Conservation (phyloP, 495 filamentous ascomycete genomes). For the Talaromyces nanjingensis region DNA sequence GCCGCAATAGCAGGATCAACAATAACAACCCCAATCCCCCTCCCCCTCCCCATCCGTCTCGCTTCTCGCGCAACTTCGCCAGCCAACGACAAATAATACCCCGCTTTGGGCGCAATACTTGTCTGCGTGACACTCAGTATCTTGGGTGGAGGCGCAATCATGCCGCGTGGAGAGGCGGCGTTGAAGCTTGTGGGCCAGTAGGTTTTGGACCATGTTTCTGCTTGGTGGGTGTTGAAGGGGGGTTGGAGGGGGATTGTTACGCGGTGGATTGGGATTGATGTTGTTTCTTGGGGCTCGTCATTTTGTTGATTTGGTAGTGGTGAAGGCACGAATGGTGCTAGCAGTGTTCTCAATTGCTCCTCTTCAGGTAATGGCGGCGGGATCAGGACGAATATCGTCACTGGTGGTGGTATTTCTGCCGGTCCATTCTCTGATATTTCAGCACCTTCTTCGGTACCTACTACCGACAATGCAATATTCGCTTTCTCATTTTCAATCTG, state of each 20-base stretch:
- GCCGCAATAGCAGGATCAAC: conserved; percentile 50
- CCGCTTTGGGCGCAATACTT: conserved; percentile 47
- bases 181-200: conserved; percentile 91
- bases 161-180: conserved; percentile 52
- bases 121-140: conserved; percentile 50
- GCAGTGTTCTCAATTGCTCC: conserved; percentile 21
- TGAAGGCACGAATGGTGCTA: conserved; percentile 28
- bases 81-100: conserved; percentile 63
- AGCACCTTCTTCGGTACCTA: not conserved
- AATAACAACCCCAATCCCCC: conserved; percentile 73
- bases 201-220: conserved; percentile 62
- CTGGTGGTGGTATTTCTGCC: conserved; percentile 13
- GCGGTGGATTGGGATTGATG: conserved; percentile 26
- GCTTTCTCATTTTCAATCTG: conserved; percentile 12
- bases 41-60: conserved; percentile 50
- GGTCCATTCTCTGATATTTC: not conserved
- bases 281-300: no score
- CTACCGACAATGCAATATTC: not conserved
- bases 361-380: conserved; percentile 27
- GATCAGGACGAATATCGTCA: conserved; percentile 34
- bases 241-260: conserved; percentile 66
- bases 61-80: conserved; percentile 52
- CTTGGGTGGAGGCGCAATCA: conserved; percentile 39
- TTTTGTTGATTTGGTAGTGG: not conserved
- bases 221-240: conserved; percentile 68